Evolutionary conservation across 805 yeast species (phyloP).

Genomic region (Sugiyamaella americana): DNA sequence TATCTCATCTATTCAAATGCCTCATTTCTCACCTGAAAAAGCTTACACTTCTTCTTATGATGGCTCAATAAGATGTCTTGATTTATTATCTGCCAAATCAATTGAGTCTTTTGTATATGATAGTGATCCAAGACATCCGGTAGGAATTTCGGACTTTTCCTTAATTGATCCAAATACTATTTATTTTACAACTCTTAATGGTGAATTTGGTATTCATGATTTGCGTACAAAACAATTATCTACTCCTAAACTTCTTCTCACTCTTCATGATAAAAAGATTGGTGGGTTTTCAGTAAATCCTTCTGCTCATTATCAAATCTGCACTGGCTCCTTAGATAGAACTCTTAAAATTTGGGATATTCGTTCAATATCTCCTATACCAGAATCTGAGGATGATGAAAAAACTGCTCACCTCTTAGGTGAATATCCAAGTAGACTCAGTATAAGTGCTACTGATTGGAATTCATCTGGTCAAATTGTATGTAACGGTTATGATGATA

Average conservation of each 20-base stretch:
- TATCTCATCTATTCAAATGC: slow-evolving; percentile 57
- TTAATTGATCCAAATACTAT: slow-evolving; percentile 52
- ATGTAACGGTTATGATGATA: slow-evolving; percentile 90
- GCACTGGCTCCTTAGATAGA: slow-evolving; percentile 86
- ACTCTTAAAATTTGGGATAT: slow-evolving; percentile 84
- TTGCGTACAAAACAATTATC: slow-evolving; percentile 42
- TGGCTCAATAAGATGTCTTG: slow-evolving; percentile 73
- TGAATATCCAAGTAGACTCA: slow-evolving; percentile 63
- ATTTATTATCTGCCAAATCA: slow-evolving; percentile 54
- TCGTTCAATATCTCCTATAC: slow-evolving; percentile 37
- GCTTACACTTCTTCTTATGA: slow-evolving; percentile 77
- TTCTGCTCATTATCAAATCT: slow-evolving; percentile 52
- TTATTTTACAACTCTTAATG: slow-evolving; percentile 71
- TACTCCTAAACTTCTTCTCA: slow-evolving; percentile 34
- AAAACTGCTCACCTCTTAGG: slow-evolving; percentile 50
- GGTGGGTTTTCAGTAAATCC: slow-evolving; percentile 88
- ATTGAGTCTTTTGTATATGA: slow-evolving; percentile 54
- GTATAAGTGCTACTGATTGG: slow-evolving; percentile 85
- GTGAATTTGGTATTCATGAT: slow-evolving; percentile 74
- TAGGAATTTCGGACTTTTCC: slow-evolving; percentile 72
- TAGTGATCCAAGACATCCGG: slow-evolving; percentile 38
- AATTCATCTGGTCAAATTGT: slow-evolving; percentile 61
- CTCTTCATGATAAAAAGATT: slow-evolving; percentile 84
- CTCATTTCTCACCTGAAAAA: slow-evolving; percentile 44
- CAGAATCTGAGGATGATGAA: slow-evolving; percentile 15